Evolutionary conservation across 345 rosid genomes (phyloP).

Genomic region (Bruguiera sexangula): DNA sequence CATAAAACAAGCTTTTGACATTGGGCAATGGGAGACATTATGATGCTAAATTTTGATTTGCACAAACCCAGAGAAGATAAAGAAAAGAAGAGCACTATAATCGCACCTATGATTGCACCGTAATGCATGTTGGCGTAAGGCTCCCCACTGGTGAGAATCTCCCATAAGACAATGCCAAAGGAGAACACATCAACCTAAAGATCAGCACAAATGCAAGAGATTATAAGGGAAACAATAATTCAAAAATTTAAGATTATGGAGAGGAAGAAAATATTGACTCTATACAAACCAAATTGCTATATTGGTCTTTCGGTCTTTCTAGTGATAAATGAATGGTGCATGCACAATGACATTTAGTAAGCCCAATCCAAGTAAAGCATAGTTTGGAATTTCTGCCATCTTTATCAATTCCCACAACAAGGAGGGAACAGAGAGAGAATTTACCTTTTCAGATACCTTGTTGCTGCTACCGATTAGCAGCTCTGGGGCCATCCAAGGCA

Average conservation of each 20-base stretch:
- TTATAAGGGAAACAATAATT: slow-evolving; percentile 1
- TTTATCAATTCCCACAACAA: neutral
- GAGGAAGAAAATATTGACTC: neutral
- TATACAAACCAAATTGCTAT: neutral
- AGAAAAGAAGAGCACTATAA: slow-evolving; percentile 8
- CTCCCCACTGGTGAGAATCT: slow-evolving; percentile 85
- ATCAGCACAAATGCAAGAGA: slow-evolving; percentile 12
- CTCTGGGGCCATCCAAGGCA: slow-evolving; percentile 95
- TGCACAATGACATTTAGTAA: too few relatives aligned
- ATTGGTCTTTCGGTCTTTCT: neutral
- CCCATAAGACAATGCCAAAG: slow-evolving; percentile 81
- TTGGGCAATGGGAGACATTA: too few relatives aligned
- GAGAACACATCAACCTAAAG: slow-evolving; percentile 78
- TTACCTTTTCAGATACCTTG: slow-evolving; percentile 84
- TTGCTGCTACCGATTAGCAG: slow-evolving; percentile 70
- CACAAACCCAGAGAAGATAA: neutral
- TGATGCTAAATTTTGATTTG: too few relatives aligned
- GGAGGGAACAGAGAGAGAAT: neutral
- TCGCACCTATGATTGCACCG: slow-evolving; percentile 78
- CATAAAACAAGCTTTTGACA: too few relatives aligned
- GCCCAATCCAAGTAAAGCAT: too few relatives aligned
- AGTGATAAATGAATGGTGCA: neutral
- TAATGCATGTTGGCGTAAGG: slow-evolving; percentile 86
- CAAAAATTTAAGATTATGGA: neutral
- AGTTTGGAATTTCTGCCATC: too few relatives aligned